Evolutionary conservation across 2,329 filamentous ascomycete genomes (phyloP), one percentile per base, ranked within the genome.

Genomic region (Pseudocercospora fijiensis): DNA sequence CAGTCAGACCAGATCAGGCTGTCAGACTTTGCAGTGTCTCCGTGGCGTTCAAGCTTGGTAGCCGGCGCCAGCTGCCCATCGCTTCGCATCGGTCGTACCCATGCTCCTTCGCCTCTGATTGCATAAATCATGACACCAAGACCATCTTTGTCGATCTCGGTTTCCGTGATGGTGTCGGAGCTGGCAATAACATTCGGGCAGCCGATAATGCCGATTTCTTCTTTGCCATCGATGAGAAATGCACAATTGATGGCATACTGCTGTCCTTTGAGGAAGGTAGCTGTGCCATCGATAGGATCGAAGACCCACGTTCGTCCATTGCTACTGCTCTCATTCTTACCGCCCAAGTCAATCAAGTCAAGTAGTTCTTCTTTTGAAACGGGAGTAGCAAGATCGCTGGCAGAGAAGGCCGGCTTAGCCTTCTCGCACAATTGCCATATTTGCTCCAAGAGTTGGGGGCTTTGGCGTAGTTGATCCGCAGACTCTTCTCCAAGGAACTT

Each of bases 251-350:
- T 84, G 2, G 83, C 86, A 64, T 88, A 89, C 75, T 89, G 86
- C 74, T 86, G 80, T 2, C 84, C 84, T 43, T 77, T 76, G 67
- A 89, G 82, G 63, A 87, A 89, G 0, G 85, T 84, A 16, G 83
- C 83, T 0, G 86, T 89, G 28, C 86, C 86, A 68, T 89, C 86
- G 7, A 89, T 83, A 0, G 86, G 86, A 70, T 89, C 86, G 72
- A 89, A 81, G 28, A 86, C 82, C 86, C 86, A 89, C 58, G 84
- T 80, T 0, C 82, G 76, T 2, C 75, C 81, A 65, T 68, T 76
- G 62, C 71, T 68, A 9, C 73, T 76, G 2, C 85, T 85, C 6
- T 66, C 51, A 65, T 68, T 77, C 65, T 70, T 72, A 4, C 74
- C 75, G 1, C 86, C 86, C 11, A 83, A 75, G 71, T 88, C 86